Percentiles rank a stretch among this genome's conserved stretches.
Evolutionary conservation across 2,329 filamentous ascomycete species (phyloP).

Genomic region (Fusarium sp.): DNA sequence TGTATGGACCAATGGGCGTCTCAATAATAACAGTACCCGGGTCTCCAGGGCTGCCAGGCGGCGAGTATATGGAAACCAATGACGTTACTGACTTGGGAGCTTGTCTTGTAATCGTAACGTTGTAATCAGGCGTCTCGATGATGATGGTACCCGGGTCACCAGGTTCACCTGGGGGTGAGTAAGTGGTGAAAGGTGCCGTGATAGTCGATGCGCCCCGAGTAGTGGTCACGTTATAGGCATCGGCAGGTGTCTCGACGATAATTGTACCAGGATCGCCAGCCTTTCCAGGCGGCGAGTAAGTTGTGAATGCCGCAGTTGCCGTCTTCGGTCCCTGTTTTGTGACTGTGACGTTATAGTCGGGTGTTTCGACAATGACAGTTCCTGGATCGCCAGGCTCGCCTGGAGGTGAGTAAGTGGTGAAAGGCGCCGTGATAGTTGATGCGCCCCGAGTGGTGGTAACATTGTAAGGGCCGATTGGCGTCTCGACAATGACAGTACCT

Average conservation of each 20-base stretch:
- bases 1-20: background rate
- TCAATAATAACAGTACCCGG: conserved; percentile 3
- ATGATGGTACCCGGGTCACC: conserved; percentile 5
- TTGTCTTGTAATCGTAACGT: conserved; percentile 3
- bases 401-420: conserved; percentile 16
- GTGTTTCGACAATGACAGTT: conserved; percentile 23
- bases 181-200: background rate
- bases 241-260: conserved; percentile 17
- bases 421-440: conserved; percentile 14
- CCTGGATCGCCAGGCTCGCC: conserved; percentile 14
- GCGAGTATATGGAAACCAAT: background rate
- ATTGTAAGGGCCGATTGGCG: conserved; percentile 16
- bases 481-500: conserved; percentile 25
- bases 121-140: conserved; percentile 6
- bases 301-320: background rate
- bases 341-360: conserved; percentile 18
- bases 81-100: background rate
- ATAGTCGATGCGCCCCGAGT: background rate
- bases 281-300: conserved; percentile 10
- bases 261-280: conserved; percentile 22
- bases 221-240: background rate
- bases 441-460: conserved; percentile 19
- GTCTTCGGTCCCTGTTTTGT: background rate
- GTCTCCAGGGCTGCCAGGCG: background rate
- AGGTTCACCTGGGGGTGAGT: background rate